A percentile compares a stretch with the other conserved stretches of the same genome.
Conservation (phyloP, 163 green algal genomes). For the Scenedesmus sp. region DNA sequence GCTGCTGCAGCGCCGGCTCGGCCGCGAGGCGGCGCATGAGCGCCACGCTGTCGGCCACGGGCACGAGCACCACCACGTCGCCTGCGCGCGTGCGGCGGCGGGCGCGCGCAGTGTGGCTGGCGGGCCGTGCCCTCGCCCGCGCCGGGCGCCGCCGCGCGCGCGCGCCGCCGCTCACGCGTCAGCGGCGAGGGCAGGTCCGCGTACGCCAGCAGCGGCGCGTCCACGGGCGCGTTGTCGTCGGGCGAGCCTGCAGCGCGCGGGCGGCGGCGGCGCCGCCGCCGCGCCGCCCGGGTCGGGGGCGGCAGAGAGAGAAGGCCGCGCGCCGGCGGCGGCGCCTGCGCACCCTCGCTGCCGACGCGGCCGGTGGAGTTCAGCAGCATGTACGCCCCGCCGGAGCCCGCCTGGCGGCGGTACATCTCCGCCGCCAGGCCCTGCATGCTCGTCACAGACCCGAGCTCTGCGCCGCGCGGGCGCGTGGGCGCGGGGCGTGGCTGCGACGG, state of each 20-base stretch:
- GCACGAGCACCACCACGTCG: conserved; percentile 35
- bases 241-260: background rate
- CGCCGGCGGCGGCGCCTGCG: background rate
- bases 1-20: background rate
- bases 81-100: no score
- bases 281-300: background rate
- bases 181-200: background rate
- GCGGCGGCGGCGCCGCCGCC: background rate
- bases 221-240: background rate
- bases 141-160: no score
- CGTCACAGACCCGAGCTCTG: conserved; percentile 5
- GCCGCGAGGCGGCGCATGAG: conserved; percentile 17
- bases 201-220: conserved; percentile 23
- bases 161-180: conserved; percentile 29
- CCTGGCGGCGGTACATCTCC: conserved; percentile 38
- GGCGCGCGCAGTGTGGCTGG: no score
- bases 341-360: conserved; percentile 37
- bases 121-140: no score
- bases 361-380: conserved; percentile 39
- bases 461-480: background rate
- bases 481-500: no score
- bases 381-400: conserved; percentile 13
- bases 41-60: conserved; percentile 14
- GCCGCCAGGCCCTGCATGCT: conserved; percentile 7
- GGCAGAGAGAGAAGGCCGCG: no score